Base-by-base conservation (phyloP, 257 asterid genomes). In the Misopates orontium region DNA sequence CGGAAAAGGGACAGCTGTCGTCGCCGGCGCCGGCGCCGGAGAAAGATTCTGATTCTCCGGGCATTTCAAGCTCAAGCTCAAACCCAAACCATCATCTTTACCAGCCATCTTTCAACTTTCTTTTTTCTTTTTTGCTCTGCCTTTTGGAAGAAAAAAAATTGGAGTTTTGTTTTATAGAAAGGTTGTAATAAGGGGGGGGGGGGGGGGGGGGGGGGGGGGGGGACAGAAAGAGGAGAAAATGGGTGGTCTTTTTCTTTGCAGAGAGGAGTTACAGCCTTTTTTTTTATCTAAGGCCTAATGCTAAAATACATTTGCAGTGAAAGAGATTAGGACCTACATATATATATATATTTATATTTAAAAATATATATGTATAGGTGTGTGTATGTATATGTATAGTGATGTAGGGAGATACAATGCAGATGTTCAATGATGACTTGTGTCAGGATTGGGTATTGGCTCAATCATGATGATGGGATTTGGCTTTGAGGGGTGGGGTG, bases 381-480 rank as follows among this genome's bases (percentile, higher is more conserved):
- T n/a, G 24, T 36, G 14, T 51, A 21, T 42, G n/a, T 54, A 20
- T 19, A 39, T 28, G n/a, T 22, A 1, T 16, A 11, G 45, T 32
- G 62, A 41, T 56, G 41, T 48, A 63, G n/a, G n/a, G n/a, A n/a
- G 73, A 75, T 60, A 51, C 64, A 70, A 65, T 72, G 78, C 83
- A 86, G 86, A 85, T 76, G 91, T 85, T 78, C 80, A 88, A 89
- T 92, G 96, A 89, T 85, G 98, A 79, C 84, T 81, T 75, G 80
- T 84, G 96, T 87, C 97, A 87, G 90, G 73, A 71, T 74, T 73
- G 77, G 79, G 82, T 73, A 85, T 83, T 83, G 95, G 85, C 77
- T 74, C 95, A 85, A 91, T 89, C 89, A 89, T 92, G 86, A 81
- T 82, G 88, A 80, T 81, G 76, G 84, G 92, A 84, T 77, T 77